phyloP scores from a whole-genome alignment of 164 flowering plant species.

The Cinnamomum chago region DNA sequence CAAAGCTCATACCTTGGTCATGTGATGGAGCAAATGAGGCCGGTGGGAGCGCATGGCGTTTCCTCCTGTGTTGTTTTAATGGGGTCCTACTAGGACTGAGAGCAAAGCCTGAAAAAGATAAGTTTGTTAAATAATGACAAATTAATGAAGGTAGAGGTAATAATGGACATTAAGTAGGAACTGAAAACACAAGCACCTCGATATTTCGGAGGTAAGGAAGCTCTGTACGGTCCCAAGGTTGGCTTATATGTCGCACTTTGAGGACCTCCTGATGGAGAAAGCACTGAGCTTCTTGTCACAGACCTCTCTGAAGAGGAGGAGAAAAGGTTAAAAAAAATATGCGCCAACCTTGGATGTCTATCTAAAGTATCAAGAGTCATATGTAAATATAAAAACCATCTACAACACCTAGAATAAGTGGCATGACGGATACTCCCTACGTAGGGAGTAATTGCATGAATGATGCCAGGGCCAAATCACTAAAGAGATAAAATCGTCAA shows the following conservation, averaged over 20 bases:
- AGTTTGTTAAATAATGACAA: not conserved
- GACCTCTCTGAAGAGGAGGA: conserved; percentile 31
- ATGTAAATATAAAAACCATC: not conserved
- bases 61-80: conserved; percentile 33
- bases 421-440: conserved; percentile 2
- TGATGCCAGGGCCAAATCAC: conserved; percentile 7
- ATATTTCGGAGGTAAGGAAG: conserved; percentile 46
- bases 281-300: conserved; percentile 21
- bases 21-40: conserved; percentile 43
- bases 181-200: conserved; percentile 33
- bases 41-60: conserved; percentile 41
- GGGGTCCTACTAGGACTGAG: conserved; percentile 29
- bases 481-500: conserved; percentile 3
- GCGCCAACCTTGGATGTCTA: not conserved
- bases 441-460: conserved; percentile 4
- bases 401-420: conserved; percentile 12
- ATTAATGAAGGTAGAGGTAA: not conserved
- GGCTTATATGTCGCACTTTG: conserved; percentile 15
- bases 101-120: conserved; percentile 31
- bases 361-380: not conserved
- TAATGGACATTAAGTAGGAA: not conserved
- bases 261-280: conserved; percentile 25
- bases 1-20: conserved; percentile 17
- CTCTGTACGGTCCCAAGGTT: conserved; percentile 30
- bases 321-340: not conserved